phyloP scores from a whole-genome alignment of 139 green algal species.

The Gonium pectorale region DNA sequence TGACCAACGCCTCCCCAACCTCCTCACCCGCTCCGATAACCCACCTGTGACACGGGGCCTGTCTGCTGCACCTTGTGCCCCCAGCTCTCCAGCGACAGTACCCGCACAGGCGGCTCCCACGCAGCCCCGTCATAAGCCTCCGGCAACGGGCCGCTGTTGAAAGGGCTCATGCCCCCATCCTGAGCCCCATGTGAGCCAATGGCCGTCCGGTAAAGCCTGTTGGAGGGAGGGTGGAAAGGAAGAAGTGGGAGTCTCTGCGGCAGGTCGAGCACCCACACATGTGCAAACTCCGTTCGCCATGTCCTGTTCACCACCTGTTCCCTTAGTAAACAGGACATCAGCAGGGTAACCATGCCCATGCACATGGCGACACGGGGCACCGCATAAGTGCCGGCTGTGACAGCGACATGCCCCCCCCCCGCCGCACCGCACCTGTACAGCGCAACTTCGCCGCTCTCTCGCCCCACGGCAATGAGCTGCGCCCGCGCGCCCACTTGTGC shows the following conservation, averaged over 20 bases:
- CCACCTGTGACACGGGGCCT: constrained; percentile 60
- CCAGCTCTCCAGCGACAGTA: constrained; percentile 81
- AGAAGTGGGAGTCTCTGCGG: too few relatives aligned
- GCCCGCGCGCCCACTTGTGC: constrained; percentile 52
- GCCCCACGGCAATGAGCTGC: constrained; percentile 80
- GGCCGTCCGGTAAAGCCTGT: constrained; percentile 17
- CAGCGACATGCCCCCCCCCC: too few relatives aligned
- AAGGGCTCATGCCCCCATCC: too few relatives aligned
- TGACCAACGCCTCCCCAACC: too few relatives aligned
- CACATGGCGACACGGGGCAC: too few relatives aligned
- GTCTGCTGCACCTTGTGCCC: constrained; percentile 69
- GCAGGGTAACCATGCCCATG: too few relatives aligned
- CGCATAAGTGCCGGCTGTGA: too few relatives aligned
- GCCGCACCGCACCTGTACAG: constrained; percentile 68
- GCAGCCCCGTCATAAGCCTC: constrained; percentile 25
- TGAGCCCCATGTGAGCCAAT: neutral
- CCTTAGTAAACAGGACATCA: too few relatives aligned
- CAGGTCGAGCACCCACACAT: too few relatives aligned
- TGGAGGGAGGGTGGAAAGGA: neutral
- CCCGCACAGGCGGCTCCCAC: constrained; percentile 55
- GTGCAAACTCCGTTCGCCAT: too few relatives aligned
- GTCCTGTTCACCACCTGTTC: too few relatives aligned
- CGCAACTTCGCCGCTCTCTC: constrained; percentile 68
- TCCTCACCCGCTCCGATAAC: neutral
- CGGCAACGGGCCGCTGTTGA: too few relatives aligned